phyloP scores from a whole-genome alignment of 352 stramenopile species.

The Phytophthora crassamura region DNA sequence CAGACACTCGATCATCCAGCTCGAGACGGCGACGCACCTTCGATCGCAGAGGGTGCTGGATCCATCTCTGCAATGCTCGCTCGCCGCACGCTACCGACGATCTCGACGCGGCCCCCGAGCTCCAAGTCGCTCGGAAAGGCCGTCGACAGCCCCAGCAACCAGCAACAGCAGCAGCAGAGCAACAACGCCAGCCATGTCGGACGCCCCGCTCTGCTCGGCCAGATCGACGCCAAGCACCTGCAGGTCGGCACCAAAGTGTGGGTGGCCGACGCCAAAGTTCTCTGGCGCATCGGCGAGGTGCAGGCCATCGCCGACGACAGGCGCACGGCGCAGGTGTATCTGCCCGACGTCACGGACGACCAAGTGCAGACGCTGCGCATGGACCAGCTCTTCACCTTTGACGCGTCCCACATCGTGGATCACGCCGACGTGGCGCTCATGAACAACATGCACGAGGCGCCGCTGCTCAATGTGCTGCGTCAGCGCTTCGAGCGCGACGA shows the following conservation, averaged over 20 bases:
- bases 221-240: constrained; percentile 59
- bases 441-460: constrained; percentile 92
- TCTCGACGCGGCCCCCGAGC: constrained; percentile 28
- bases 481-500: constrained; percentile 81
- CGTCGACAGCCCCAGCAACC: constrained; percentile 27
- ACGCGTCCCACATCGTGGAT: constrained; percentile 86
- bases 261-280: constrained; percentile 74
- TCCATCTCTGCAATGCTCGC: constrained; percentile 25
- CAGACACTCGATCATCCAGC: constrained; percentile 6
- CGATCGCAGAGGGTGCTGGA: constrained; percentile 14
- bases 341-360: constrained; percentile 66
- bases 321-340: constrained; percentile 61
- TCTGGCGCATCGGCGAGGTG: constrained; percentile 85
- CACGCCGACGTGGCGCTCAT: constrained; percentile 88
- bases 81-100: constrained; percentile 17
- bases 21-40: background rate
- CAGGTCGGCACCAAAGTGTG: constrained; percentile 71
- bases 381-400: constrained; percentile 76
- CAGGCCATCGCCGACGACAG: constrained; percentile 53
- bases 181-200: constrained; percentile 26
- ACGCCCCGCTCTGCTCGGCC: constrained; percentile 38
- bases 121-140: constrained; percentile 29
- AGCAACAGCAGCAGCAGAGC: constrained; percentile 20
- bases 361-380: constrained; percentile 62
- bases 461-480: constrained; percentile 78